A percentile compares a stretch with the other conserved stretches of the same genome.
phyloP scores from a whole-genome alignment of 768 basidiomycete genomes.

The Russula lepida region DNA sequence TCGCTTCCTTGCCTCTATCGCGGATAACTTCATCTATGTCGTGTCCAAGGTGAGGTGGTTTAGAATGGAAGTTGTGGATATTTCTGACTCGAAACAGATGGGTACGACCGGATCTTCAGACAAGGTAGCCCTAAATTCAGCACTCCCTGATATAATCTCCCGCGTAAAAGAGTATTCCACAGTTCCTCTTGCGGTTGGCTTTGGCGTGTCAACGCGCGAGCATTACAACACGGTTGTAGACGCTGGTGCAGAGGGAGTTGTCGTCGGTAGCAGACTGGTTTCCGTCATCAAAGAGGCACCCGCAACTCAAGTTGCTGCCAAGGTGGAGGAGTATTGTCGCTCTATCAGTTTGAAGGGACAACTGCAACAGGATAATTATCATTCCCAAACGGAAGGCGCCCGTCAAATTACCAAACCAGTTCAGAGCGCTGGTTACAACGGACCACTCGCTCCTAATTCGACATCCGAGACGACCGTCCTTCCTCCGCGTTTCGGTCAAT shows the following conservation, averaged over 20 bases:
- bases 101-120: constrained; percentile 93
- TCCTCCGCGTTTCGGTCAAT: constrained; percentile 85
- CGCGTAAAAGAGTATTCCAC: constrained; percentile 73
- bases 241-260: constrained; percentile 92
- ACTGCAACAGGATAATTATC: constrained; percentile 17
- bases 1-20: constrained; percentile 84
- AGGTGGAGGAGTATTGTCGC: constrained; percentile 66
- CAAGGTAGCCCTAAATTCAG: constrained; percentile 56
- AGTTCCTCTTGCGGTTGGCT: constrained; percentile 90
- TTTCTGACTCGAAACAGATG: constrained; percentile 50
- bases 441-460: constrained; percentile 26
- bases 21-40: constrained; percentile 96
- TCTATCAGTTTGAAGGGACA: constrained; percentile 48
- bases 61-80: background rate
- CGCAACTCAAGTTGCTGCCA: constrained; percentile 37
- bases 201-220: constrained; percentile 84
- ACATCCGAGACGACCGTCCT: constrained; percentile 40
- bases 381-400: constrained; percentile 21
- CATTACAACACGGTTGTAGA: constrained; percentile 83
- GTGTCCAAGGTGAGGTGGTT: constrained; percentile 72
- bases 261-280: constrained; percentile 85
- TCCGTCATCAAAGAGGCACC: constrained; percentile 64
- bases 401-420: constrained; percentile 30
- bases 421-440: constrained; percentile 28
- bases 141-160: constrained; percentile 74